A percentile compares a stretch with the other conserved stretches of the same genome.
Evolutionary conservation across 768 basidiomycete genomes (phyloP).

Genomic region (Sutorius australiensis): DNA sequence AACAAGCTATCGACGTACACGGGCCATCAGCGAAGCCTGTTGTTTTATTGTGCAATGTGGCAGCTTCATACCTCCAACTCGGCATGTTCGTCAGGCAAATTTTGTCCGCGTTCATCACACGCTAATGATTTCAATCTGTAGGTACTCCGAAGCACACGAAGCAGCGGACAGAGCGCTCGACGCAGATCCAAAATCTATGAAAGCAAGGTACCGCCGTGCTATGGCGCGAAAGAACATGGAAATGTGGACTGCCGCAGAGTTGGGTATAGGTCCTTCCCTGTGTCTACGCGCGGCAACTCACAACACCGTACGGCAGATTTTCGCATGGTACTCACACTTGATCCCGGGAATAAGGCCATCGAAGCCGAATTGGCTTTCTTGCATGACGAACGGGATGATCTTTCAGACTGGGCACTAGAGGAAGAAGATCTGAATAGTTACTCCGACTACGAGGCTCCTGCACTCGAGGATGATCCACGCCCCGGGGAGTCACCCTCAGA

Average conservation of each 20-base stretch:
- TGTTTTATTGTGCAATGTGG: constrained; percentile 40
- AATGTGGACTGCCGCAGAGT: constrained; percentile 15
- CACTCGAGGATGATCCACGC: constrained; percentile 25
- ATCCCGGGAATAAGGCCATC: constrained; percentile 23
- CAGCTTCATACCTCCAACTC: constrained; percentile 41
- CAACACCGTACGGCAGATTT: constrained; percentile 24
- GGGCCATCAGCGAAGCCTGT: constrained; percentile 32
- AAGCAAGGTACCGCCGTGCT: constrained; percentile 35
- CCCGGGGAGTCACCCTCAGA: constrained; percentile 45
- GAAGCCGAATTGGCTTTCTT: constrained; percentile 16
- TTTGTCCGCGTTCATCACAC: not conserved
- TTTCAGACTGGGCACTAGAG: not conserved
- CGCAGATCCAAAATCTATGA: constrained; percentile 29
- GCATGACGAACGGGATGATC: not conserved
- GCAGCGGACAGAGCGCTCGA: constrained; percentile 27
- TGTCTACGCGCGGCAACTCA: not conserved
- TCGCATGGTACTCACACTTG: constrained; percentile 19
- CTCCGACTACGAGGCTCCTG: constrained; percentile 17
- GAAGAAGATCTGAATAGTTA: not conserved
- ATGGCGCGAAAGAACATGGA: constrained; percentile 31
- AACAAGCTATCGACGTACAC: constrained; percentile 36
- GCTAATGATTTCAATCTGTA: not conserved
- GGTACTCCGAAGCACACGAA: constrained; percentile 28
- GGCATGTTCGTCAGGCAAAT: constrained; percentile 28
- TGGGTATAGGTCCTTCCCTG: constrained; percentile 15